Base-by-base conservation (phyloP, 495 filamentous ascomycete species). In the Hypoxylon perforatum region DNA sequence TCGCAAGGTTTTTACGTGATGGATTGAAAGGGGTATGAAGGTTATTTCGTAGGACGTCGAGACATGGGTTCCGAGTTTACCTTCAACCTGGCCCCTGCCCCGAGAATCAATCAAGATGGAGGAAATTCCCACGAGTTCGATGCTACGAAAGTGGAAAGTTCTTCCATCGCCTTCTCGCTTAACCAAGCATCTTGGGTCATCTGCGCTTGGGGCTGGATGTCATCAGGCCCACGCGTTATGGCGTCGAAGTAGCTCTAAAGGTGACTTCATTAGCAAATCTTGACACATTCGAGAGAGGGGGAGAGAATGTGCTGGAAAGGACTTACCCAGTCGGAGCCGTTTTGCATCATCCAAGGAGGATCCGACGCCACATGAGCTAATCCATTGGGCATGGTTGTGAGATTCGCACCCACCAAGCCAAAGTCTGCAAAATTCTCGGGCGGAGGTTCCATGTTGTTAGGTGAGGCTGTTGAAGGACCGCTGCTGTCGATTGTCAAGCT, bases 241-340 rank as follows among this genome's bases (percentile, higher is more conserved):
- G 72, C 50, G 42, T 73, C 72, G 23, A 75, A 70, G 63, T 70
- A 71, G 48, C 39, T 62, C 72, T 75, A 38, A 42, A 42, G 28
- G 45, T 45, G n/a, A 44, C 19, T 56, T 38, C 22, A 38, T 74
- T 55, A 74, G 52, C 39, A 50, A 48, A 28, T 49, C 25, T 23
- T n/a, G 7, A n/a, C 47, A 15, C 12, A 10, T 1, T 36, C n/a
- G 14, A 22, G 30, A 42, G 28, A 22, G 14, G 18, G 12, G 15
- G 17, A 46, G 15, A 12, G 30, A 33, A 33, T 33, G 6, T n/a
- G 36, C 14, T 25, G 53, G 56, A 46, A 44, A 58, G n/a, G 15
- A 59, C 69, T 65, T 61, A 75, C 72, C 72, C 72, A 74, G 66
- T 73, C 70, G 53, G 70, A 70, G 18, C 54, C 64, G 28, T 51